These are phyloP conservation scores for Curvularia sp. DNA, from an alignment of 2,329 filamentous ascomycete species.

Conservation along the genomic window DNA sequence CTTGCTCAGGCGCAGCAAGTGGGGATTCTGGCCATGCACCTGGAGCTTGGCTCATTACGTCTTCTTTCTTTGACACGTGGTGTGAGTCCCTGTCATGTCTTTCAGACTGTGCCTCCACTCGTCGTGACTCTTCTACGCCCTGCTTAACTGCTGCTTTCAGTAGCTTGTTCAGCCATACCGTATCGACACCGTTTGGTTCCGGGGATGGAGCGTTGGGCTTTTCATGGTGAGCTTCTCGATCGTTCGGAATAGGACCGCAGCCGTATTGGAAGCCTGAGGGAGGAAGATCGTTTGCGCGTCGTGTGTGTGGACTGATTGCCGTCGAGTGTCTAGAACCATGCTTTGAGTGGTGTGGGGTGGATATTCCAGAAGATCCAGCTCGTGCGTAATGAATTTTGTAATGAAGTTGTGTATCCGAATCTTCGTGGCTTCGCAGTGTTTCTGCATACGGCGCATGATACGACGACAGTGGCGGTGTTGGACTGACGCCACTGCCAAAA, in stretches of 20 bases:
- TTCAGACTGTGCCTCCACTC: conserved; percentile 4
- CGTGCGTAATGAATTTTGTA: neutral
- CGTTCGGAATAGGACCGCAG: conserved; percentile 34
- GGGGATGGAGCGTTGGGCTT: neutral
- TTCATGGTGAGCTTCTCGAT: neutral
- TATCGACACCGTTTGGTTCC: conserved; percentile 18
- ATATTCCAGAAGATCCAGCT: neutral
- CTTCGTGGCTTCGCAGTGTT: conserved; percentile 14
- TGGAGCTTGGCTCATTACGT: conserved; percentile 25
- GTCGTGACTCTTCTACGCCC: conserved; percentile 30
- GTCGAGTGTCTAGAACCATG: conserved; percentile 17
- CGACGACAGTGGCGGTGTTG: conserved; percentile 12
- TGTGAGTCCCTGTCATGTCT: neutral
- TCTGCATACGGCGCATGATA: conserved; percentile 29
- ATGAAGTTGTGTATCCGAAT: conserved; percentile 11
- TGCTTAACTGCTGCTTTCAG: conserved; percentile 32
- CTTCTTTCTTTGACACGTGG: neutral
- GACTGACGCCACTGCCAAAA: neutral
- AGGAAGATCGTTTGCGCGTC: conserved; percentile 11
- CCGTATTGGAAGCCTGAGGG: conserved; percentile 36
- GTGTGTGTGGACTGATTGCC: conserved; percentile 20
- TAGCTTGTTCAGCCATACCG: conserved; percentile 26
- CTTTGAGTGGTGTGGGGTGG: neutral
- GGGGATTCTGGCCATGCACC: conserved; percentile 39
- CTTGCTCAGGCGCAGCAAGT: neutral